Base-by-base conservation (phyloP, 2,329 filamentous ascomycete species). In the Exophiala sp. region DNA sequence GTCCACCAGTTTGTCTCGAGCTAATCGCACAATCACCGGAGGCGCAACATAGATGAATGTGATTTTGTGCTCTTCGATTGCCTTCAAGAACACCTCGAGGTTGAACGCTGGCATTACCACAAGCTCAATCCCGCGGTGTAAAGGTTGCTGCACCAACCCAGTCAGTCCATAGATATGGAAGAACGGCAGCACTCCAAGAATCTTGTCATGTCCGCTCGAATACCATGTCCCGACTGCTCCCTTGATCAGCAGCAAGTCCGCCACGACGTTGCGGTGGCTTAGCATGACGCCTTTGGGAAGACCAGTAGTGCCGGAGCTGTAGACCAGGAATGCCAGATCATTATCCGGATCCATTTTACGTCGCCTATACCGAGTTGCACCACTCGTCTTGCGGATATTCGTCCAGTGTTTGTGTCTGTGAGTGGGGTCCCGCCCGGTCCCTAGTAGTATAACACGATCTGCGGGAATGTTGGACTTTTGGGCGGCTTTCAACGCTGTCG, bases 281-380 rank as follows among this genome's bases (percentile, higher is more conserved):
- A 96, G 77, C 82, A 90, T 89, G 12, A 96, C 92, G 10, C 91
- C 92, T 71, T 97, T 97, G 0, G 92, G 91, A 44, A 91, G 75
- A 2, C 92, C 92, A 0, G 92, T 96, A 0, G 92, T 97, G 3
- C 92, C 92, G 4, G 87, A 91, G 48, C 86, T 90, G 70, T 95
- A 96, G 0, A 95, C 89, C 56, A 96, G 72, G 66, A 94, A 95
- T 0, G 89, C 87, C 16, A 94, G 69, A 66, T 96, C 90, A 54
- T 84, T 85, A 45, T 79, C 78, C 0, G 89, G 82, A 49, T 88
- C 77, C 50, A 90, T 71, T 63, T 81, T 84, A 3, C 83, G 75
- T 51, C 81, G 80, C 14, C 82, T 77, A 64, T 81, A 83, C 60
- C 81, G 77, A 2, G 78, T 75, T 0, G 80, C 76, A 3, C 82